Conservation (phyloP, 768 basidiomycete genomes). For the Collybia nuda region DNA sequence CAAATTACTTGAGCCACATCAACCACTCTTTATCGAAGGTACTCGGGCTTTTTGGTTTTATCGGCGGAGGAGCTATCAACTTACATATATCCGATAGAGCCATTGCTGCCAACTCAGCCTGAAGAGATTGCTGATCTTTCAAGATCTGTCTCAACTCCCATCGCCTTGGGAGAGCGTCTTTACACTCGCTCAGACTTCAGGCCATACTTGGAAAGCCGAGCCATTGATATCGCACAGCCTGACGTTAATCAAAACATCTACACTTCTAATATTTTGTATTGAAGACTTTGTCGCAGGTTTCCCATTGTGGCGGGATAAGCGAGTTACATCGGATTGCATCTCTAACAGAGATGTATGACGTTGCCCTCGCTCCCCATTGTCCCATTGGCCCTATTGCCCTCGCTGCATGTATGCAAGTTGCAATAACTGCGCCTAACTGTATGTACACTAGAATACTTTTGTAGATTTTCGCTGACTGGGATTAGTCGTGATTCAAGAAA, state of each 20-base stretch:
- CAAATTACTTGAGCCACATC: constrained; percentile 54
- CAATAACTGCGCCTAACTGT: constrained; percentile 59
- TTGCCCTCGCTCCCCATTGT: constrained; percentile 72
- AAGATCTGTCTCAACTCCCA: constrained; percentile 53
- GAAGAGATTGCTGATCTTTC: constrained; percentile 63
- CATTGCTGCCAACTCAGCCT: constrained; percentile 58
- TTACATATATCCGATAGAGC: too few relatives aligned
- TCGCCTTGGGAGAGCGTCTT: constrained; percentile 62
- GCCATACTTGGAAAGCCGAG: constrained; percentile 62
- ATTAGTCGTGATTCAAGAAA: constrained; percentile 61
- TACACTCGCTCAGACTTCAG: constrained; percentile 63
- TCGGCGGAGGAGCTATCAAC: too few relatives aligned
- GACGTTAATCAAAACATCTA: constrained; percentile 39
- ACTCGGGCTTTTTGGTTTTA: not conserved
- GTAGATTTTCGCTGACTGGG: not conserved
- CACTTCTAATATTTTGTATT: not conserved
- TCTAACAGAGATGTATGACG: constrained; percentile 67
- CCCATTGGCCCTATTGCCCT: constrained; percentile 71
- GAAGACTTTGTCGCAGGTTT: constrained; percentile 33
- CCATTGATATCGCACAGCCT: constrained; percentile 69
- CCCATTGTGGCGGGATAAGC: constrained; percentile 61
- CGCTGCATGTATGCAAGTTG: constrained; percentile 70
- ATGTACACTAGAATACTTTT: constrained; percentile 14
- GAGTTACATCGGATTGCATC: constrained; percentile 59
- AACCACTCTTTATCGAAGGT: constrained; percentile 69